Evolutionary conservation across 2,329 filamentous ascomycete species (phyloP).

Genomic region (Phyllosticta citribraziliensis): DNA sequence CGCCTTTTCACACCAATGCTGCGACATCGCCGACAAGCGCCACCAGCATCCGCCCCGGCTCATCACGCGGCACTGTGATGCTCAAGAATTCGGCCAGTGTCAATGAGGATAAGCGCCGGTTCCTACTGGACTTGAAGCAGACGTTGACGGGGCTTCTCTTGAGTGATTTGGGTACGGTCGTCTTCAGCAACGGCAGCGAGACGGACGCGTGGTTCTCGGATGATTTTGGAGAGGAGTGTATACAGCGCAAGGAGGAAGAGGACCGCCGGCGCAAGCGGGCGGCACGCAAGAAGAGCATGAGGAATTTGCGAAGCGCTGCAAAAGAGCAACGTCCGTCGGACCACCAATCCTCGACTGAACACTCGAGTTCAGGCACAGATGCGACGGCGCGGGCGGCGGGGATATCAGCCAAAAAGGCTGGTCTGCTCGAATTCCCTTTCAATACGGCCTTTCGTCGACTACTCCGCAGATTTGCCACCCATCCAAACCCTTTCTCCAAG

Average conservation of each 20-base stretch:
- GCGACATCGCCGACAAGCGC: conserved; percentile 53
- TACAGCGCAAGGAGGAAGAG: conserved; percentile 29
- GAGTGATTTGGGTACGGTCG: conserved; percentile 78
- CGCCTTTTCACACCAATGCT: conserved; percentile 60
- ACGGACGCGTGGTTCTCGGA: conserved; percentile 78
- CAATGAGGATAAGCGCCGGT: conserved; percentile 64
- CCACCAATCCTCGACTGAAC: conserved; percentile 34
- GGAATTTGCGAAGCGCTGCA: conserved; percentile 42
- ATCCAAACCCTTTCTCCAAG: conserved; percentile 80
- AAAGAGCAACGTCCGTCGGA: conserved; percentile 26
- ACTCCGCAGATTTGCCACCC: conserved; percentile 76
- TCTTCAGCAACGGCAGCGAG: conserved; percentile 84
- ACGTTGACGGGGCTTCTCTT: conserved; percentile 74
- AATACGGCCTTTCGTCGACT: conserved; percentile 69
- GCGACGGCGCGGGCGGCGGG: conserved; percentile 32
- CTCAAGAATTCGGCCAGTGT: conserved; percentile 45
- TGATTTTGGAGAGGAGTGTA: conserved; percentile 42
- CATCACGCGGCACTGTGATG: conserved; percentile 57
- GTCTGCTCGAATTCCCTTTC: conserved; percentile 61
- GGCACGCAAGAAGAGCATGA: conserved; percentile 45
- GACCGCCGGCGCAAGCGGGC: conserved; percentile 29
- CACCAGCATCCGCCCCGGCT: conserved; percentile 54
- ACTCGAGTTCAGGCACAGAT: conserved; percentile 36
- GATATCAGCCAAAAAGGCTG: conserved; percentile 34
- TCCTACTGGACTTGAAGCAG: conserved; percentile 67